These are phyloP conservation scores for Schwanniomyces sp. DNA, from an alignment of 805 yeast species.

Conservation along the genomic window DNA sequence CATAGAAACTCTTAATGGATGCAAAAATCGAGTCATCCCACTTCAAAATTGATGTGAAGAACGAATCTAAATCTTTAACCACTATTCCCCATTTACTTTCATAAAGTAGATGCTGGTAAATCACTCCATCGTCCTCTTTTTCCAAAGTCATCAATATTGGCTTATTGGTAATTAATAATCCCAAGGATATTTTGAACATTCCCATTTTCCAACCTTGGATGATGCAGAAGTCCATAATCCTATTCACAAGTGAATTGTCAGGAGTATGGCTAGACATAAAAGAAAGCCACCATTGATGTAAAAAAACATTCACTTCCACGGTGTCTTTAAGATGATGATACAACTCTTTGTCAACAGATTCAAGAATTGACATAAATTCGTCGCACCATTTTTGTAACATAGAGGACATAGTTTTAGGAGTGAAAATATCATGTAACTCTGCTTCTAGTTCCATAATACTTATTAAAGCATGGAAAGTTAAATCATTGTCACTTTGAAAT, in stretches of 20 bases:
- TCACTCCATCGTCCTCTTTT: conserved; percentile 41
- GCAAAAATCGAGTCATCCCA: conserved; percentile 35
- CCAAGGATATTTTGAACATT: conserved; percentile 54
- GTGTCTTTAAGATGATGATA: conserved; percentile 40
- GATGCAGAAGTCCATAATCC: conserved; percentile 51
- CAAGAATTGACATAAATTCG: conserved; percentile 49
- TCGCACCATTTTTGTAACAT: conserved; percentile 53
- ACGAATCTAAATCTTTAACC: conserved; percentile 33
- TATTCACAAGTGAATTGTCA: conserved; percentile 43
- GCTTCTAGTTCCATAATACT: conserved; percentile 58
- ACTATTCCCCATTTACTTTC: conserved; percentile 46
- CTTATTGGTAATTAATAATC: conserved; percentile 50
- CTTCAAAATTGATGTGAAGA: conserved; percentile 34
- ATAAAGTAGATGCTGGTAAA: conserved; percentile 43
- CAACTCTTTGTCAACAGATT: conserved; percentile 39
- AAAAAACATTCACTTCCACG: conserved; percentile 46
- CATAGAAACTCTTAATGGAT: background rate
- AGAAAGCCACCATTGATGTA: conserved; percentile 69
- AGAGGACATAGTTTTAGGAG: conserved; percentile 49
- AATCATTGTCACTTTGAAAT: conserved; percentile 26
- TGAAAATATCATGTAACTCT: conserved; percentile 51
- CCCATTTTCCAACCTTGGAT: conserved; percentile 55
- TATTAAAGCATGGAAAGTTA: conserved; percentile 53
- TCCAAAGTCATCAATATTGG: conserved; percentile 38
- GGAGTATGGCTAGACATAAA: conserved; percentile 64